phyloP scores from a whole-genome alignment of 129 eudicot genomes.

The Centrapalus pauciflorus region DNA sequence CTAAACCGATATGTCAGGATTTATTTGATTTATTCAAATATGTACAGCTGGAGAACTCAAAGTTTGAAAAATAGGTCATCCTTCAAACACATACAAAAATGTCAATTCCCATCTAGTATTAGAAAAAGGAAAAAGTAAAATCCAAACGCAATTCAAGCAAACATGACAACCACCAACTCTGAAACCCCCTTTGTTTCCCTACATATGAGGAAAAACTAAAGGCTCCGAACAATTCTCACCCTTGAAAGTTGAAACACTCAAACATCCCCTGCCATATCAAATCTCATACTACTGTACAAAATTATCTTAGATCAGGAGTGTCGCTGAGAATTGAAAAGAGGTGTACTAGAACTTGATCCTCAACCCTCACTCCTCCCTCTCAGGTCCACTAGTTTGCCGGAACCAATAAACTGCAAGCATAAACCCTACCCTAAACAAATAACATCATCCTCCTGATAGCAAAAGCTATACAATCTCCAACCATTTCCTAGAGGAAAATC shows the following conservation, averaged over 20 bases:
- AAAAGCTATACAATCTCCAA: no score
- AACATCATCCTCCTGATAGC: neutral
- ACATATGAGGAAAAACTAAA: neutral
- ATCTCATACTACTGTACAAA: neutral
- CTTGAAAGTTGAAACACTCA: neutral
- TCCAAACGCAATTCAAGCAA: conserved; percentile 10
- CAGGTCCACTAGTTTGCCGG: neutral
- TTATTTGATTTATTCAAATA: conserved; percentile 12
- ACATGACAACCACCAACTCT: conserved; percentile 22
- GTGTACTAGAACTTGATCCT: conserved; percentile 1
- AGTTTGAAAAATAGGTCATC: conserved; percentile 5
- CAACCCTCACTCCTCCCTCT: neutral
- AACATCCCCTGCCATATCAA: neutral
- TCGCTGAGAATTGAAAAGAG: neutral
- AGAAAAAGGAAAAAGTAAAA: neutral
- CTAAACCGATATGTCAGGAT: neutral
- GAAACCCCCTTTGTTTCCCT: neutral
- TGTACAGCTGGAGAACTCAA: conserved; percentile 24
- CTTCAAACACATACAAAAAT: conserved; percentile 13
- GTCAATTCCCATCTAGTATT: conserved; percentile 5
- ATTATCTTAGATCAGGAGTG: conserved; percentile 12
- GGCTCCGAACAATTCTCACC: neutral
- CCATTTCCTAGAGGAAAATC: no score
- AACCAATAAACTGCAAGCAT: conserved; percentile 3
- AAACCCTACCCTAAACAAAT: conserved; percentile 4